Conservation (phyloP, 2,329 filamentous ascomycete species). For the Colletotrichum destructivum region DNA sequence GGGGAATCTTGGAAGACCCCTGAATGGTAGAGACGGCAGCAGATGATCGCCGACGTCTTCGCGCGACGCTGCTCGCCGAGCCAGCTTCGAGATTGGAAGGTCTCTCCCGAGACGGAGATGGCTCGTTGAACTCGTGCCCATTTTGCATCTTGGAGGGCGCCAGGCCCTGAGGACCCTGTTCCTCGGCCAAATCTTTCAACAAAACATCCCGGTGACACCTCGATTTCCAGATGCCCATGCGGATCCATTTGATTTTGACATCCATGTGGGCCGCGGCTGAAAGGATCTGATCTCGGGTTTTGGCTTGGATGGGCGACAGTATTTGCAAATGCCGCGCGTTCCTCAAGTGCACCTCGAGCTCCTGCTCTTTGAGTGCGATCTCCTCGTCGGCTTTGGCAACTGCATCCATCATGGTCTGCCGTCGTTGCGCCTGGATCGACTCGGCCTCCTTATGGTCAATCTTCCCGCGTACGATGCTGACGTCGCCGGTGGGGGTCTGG, state of each 20-base stretch:
- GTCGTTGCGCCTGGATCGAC: constrained; percentile 86
- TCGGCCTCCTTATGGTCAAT: constrained; percentile 88
- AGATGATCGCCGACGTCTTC: constrained; percentile 37
- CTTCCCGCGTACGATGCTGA: constrained; percentile 79
- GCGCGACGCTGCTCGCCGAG: constrained; percentile 22
- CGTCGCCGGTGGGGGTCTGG: constrained; percentile 80
- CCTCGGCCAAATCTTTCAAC: constrained; percentile 87
- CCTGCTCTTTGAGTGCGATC: constrained; percentile 79
- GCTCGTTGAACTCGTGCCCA: constrained; percentile 27
- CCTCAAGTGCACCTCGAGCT: constrained; percentile 85
- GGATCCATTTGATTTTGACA: constrained; percentile 92
- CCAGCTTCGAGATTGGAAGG: constrained; percentile 27
- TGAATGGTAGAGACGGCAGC: constrained; percentile 35
- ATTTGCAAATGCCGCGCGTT: constrained; percentile 93
- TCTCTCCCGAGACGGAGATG: constrained; percentile 34
- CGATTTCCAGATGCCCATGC: constrained; percentile 92
- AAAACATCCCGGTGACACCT: constrained; percentile 94
- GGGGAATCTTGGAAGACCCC: constrained; percentile 37
- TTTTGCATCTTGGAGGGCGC: constrained; percentile 21
- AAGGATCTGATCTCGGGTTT: constrained; percentile 89
- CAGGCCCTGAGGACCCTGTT: constrained; percentile 29
- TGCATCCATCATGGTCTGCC: constrained; percentile 86
- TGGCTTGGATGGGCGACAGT: constrained; percentile 90
- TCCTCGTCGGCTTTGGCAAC: constrained; percentile 88
- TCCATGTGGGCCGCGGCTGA: constrained; percentile 86